Evolutionary conservation across 2,329 filamentous ascomycete genomes (phyloP).

Genomic region (Coccinonectria pachysandricola): DNA sequence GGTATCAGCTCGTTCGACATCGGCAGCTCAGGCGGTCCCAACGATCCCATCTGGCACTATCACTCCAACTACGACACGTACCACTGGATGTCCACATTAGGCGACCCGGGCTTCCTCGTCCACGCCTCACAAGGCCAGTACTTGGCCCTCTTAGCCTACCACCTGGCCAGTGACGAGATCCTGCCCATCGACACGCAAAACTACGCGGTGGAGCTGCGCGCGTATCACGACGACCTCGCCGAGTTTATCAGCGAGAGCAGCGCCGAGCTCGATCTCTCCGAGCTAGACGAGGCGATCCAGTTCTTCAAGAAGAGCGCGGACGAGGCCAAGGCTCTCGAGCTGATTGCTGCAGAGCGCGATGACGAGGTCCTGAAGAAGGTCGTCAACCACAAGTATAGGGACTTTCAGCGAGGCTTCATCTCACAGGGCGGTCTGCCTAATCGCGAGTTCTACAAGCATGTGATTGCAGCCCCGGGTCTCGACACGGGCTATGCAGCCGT

Average conservation of each 20-base stretch:
- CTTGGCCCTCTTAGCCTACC: slow-evolving; percentile 28
- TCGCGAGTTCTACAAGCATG: slow-evolving; percentile 35
- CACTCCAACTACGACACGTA: slow-evolving; percentile 80
- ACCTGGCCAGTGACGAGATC: slow-evolving; percentile 26
- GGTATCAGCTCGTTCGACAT: slow-evolving; percentile 43
- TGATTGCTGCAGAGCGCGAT: slow-evolving; percentile 17
- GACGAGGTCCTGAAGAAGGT: slow-evolving; percentile 23
- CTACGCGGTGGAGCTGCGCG: slow-evolving; percentile 28
- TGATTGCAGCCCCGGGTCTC: slow-evolving; percentile 36
- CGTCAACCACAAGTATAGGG: slow-evolving; percentile 36
- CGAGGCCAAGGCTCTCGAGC: slow-evolving; percentile 23
- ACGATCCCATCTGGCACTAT: slow-evolving; percentile 59
- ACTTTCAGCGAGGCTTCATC: slow-evolving; percentile 38
- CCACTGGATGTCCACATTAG: slow-evolving; percentile 72
- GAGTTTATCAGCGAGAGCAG: slow-evolving; percentile 22
- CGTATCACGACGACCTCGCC: slow-evolving; percentile 28
- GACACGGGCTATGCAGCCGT: slow-evolving; percentile 35
- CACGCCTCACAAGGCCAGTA: slow-evolving; percentile 47
- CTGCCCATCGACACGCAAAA: slow-evolving; percentile 32
- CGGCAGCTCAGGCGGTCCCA: slow-evolving; percentile 33
- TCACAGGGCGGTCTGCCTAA: slow-evolving; percentile 36
- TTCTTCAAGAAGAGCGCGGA: slow-evolving; percentile 24
- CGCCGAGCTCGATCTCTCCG: slow-evolving; percentile 26
- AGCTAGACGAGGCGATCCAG: slow-evolving; percentile 28
- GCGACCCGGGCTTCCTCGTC: slow-evolving; percentile 55